phyloP scores from a whole-genome alignment of 2,329 filamentous ascomycete species.

The Colletotrichum sp. region DNA sequence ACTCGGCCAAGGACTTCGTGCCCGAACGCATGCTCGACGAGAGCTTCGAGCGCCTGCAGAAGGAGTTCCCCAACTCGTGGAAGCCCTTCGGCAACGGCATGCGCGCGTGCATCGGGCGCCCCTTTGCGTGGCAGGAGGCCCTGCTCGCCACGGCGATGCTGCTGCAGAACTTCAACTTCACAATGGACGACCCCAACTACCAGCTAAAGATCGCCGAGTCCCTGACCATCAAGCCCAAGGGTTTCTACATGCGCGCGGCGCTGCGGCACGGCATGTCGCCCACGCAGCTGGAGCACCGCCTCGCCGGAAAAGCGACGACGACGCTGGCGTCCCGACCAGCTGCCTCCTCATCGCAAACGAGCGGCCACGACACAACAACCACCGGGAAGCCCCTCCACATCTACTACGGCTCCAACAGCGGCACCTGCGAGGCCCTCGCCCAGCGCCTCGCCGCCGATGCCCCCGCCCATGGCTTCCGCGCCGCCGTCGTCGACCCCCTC shows the following conservation, averaged over 20 bases:
- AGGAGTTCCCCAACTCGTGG: constrained; percentile 38
- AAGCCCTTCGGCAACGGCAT: constrained; percentile 61
- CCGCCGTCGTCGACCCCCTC: constrained; percentile 54
- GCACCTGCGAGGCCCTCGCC: constrained; percentile 71
- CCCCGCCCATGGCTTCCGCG: constrained; percentile 57
- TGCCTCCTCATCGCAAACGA: neutral
- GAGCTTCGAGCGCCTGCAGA: constrained; percentile 41
- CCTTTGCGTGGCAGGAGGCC: constrained; percentile 60
- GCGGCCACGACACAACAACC: constrained; percentile 5
- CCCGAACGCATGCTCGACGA: constrained; percentile 69
- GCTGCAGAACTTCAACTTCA: constrained; percentile 72
- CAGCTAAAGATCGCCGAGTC: constrained; percentile 55
- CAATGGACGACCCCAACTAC: constrained; percentile 62
- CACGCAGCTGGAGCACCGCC: constrained; percentile 47
- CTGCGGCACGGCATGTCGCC: constrained; percentile 48
- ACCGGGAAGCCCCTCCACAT: constrained; percentile 55
- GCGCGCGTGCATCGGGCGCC: constrained; percentile 56
- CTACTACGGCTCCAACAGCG: constrained; percentile 71
- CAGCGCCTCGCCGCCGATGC: constrained; percentile 63
- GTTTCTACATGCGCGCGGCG: constrained; percentile 62
- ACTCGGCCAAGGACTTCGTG: constrained; percentile 60
- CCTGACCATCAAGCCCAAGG: constrained; percentile 65
- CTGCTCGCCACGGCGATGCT: constrained; percentile 55
- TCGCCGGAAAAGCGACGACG: constrained; percentile 35
- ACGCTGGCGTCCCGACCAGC: neutral